phyloP scores from a whole-genome alignment of 495 filamentous ascomycete species.

The Cetradonia linearis region DNA sequence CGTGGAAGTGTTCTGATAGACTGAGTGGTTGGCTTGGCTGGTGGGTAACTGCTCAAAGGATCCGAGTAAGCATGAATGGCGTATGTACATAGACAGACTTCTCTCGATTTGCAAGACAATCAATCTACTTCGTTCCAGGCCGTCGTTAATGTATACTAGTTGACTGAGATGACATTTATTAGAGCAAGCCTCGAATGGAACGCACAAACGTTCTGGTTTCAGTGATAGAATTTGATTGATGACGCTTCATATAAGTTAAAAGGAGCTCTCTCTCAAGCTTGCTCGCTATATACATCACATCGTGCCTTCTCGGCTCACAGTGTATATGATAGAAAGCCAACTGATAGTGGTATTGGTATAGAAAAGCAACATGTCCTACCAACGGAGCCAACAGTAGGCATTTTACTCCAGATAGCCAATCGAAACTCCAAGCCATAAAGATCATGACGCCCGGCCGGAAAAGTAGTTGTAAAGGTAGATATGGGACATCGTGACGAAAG shows the following conservation, averaged over 20 bases:
- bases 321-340: conserved; percentile 6
- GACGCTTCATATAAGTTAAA: neutral
- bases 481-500: neutral
- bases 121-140: neutral
- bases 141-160: no score
- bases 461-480: neutral
- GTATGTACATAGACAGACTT: neutral
- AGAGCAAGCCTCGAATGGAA: no score
- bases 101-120: neutral
- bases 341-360: neutral
- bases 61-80: neutral
- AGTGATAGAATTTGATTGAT: neutral
- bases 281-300: neutral
- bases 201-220: no score
- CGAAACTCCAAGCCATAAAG: neutral
- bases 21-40: neutral
- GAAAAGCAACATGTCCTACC: neutral
- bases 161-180: no score
- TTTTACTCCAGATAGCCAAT: neutral
- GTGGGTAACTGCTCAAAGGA: neutral
- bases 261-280: neutral
- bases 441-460: neutral
- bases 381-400: no score
- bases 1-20: conserved; percentile 2
- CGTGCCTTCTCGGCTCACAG: no score